Evolutionary conservation across 2,329 filamentous ascomycete species (phyloP).

Genomic region (Fusarium sp.): DNA sequence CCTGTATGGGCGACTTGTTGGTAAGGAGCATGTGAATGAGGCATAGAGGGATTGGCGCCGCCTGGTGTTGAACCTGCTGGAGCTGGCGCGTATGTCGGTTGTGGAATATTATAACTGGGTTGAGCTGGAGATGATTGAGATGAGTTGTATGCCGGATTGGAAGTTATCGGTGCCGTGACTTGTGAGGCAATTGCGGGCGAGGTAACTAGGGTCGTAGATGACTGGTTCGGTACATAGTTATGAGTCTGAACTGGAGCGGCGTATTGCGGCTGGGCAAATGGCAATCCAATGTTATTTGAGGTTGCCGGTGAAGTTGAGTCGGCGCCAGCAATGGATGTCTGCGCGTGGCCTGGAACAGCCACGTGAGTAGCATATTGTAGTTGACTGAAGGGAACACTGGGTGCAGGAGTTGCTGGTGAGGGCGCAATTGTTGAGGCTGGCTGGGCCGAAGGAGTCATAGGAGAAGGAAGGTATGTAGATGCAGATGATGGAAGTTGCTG

Average conservation of each 20-base stretch:
- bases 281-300: slow-evolving; percentile 17
- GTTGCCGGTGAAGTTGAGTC: slow-evolving; percentile 7
- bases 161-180: neutral
- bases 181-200: slow-evolving; percentile 7
- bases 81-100: slow-evolving; percentile 36
- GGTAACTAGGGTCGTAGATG: neutral
- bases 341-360: slow-evolving; percentile 21
- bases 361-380: slow-evolving; percentile 37
- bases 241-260: slow-evolving; percentile 23
- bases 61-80: slow-evolving; percentile 8
- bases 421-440: slow-evolving; percentile 4
- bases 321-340: slow-evolving; percentile 1
- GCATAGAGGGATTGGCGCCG: neutral
- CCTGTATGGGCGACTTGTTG: slow-evolving; percentile 18
- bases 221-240: slow-evolving; percentile 18
- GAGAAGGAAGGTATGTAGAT: slow-evolving; percentile 26
- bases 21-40: slow-evolving; percentile 7
- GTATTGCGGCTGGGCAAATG: slow-evolving; percentile 40
- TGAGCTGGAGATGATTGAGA: slow-evolving; percentile 19
- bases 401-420: slow-evolving; percentile 23
- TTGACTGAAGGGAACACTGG: slow-evolving; percentile 24
- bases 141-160: slow-evolving; percentile 10
- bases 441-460: slow-evolving; percentile 23
- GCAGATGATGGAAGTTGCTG: slow-evolving; percentile 19
- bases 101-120: slow-evolving; percentile 33